phyloP scores from a whole-genome alignment of 2,329 filamentous ascomycete species.

The Monosporascus sp. region DNA sequence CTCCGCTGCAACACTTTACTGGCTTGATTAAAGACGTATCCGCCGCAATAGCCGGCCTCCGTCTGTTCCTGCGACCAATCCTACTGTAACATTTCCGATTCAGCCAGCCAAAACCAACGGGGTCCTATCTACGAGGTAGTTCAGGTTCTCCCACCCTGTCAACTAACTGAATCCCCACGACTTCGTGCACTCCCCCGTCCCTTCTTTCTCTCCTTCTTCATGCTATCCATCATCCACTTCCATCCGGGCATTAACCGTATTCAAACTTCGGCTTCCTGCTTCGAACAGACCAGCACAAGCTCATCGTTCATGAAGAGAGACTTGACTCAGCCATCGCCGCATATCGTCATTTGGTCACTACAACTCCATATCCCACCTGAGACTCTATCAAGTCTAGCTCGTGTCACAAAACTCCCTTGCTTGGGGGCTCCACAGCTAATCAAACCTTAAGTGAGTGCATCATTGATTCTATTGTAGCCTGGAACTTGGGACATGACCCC shows the following conservation, averaged over 20 bases:
- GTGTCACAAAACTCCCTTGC: constrained; percentile 25
- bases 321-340: not conserved
- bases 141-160: not conserved
- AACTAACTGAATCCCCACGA: not conserved
- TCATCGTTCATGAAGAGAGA: not conserved
- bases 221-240: not conserved
- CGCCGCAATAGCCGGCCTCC: not conserved
- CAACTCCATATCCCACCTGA: not conserved
- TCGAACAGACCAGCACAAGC: not conserved
- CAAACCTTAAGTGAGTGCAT: constrained; percentile 24
- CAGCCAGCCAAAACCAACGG: not conserved
- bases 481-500: not conserved
- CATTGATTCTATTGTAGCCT: constrained; percentile 3
- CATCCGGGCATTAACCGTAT: not conserved
- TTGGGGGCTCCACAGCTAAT: constrained; percentile 28
- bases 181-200: not conserved
- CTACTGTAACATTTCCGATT: not conserved
- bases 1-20: not conserved
- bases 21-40: not conserved
- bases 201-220: not conserved
- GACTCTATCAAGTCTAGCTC: constrained; percentile 1
- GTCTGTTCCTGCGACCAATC: not conserved
- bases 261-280: not conserved
- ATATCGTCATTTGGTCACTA: not conserved
- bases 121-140: not conserved